Evolutionary conservation across 495 filamentous ascomycete species (phyloP), one percentile per base, ranked within the genome.

Genomic region (Lasiosphaeria hispida): DNA sequence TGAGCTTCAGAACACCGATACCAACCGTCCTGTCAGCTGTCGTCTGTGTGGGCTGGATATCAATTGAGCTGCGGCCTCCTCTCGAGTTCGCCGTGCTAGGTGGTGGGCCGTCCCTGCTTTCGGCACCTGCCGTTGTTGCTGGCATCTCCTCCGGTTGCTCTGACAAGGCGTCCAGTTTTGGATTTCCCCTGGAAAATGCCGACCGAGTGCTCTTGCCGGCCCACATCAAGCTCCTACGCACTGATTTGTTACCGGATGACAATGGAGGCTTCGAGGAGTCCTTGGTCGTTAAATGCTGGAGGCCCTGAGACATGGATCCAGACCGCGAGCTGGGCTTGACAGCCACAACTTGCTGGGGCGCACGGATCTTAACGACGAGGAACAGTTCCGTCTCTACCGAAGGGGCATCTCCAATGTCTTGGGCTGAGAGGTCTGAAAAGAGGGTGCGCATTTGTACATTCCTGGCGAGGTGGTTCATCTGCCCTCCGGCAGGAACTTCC

Each of bases 171-270:
- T 81, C 77, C 10, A 82, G 72, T 53, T 78, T 78, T 17, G 70
- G 63, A 57, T 73, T 67, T 38, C 77, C 70, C 50, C 78, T 71
- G 43, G 75, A 71, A 44, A 80, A 80, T 38, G 75, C 71, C 19
- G 73, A 72, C 58, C 77, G 68, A 52, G 74, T 81, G 64, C 71
- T 76, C 63, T 78, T 83, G 62, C 77, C 72, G 0, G 85, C 84
- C 86, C 90, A 95, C 86, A 95, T 92, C 66, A 93, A 74, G 70
- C 92, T 96, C 69, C 85, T 83, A 61, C 92, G 84, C 62, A 89
- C 87, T 57, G 75, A 65, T 63, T 83, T 86, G 64, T 70, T 72
- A n/a, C 75, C 74, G 43, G 67, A 53, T 10, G 74, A 71, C 40
- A 76, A 63, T 1, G 75, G 70, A 0, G 77, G 72, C 47, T 77